Evolutionary conservation across 164 flowering plant genomes (phyloP).

Genomic region (Litsea cubeba): DNA sequence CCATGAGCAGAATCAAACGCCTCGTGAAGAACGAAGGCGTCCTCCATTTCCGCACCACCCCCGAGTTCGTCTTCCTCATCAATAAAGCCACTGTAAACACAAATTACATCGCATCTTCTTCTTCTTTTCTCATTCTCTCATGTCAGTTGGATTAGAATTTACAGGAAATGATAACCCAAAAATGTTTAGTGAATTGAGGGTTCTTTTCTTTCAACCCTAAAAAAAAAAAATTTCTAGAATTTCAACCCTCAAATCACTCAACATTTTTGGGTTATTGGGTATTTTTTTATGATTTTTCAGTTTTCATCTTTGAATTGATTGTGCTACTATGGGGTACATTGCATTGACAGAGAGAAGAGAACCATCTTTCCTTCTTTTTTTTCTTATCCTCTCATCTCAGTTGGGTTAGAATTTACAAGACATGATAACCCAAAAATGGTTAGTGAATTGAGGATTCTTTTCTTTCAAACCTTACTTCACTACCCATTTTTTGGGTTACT

Average conservation of each 20-base stretch:
- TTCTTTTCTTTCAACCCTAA: not conserved
- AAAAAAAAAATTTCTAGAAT: not conserved
- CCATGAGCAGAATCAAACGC: slow-evolving; percentile 43
- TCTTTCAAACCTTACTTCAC: not conserved
- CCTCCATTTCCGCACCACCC: slow-evolving; percentile 30
- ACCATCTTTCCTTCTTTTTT: too few species aligned
- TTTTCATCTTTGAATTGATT: too few species aligned
- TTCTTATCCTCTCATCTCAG: not conserved
- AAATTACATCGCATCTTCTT: not conserved
- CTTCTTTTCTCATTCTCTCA: not conserved
- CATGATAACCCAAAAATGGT: not conserved
- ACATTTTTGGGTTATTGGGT: too few species aligned
- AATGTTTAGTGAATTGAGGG: not conserved
- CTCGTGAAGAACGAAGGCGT: slow-evolving; percentile 35
- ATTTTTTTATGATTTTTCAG: too few species aligned
- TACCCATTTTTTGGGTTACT: not conserved
- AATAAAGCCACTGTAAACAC: slow-evolving; percentile 61
- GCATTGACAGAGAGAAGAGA: too few species aligned
- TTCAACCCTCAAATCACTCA: not conserved
- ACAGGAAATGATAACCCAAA: not conserved
- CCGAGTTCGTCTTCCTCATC: slow-evolving; percentile 57
- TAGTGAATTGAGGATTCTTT: not conserved
- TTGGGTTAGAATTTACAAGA: not conserved
- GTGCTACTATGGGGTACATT: not conserved
- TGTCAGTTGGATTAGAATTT: not conserved